Conservation (phyloP, 129 eudicot genomes). For the Pittosporum tobira region DNA sequence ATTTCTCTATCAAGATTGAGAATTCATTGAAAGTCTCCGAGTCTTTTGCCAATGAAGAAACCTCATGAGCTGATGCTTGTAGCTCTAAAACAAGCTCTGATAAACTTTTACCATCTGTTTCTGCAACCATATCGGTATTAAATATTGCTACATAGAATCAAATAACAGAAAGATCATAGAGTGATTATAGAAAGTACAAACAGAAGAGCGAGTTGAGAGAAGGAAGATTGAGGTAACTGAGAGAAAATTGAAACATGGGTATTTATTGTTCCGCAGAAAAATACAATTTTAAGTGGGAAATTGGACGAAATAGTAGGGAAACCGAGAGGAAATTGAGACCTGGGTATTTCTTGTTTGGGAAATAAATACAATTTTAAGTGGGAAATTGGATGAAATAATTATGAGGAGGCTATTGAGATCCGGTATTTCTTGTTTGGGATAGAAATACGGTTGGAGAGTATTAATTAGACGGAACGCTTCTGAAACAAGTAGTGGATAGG, state of each 20-base stretch:
- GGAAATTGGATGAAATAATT: neutral
- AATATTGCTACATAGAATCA: neutral
- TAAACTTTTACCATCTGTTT: slow-evolving; percentile 23
- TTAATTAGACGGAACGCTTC: no score
- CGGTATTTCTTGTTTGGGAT: neutral
- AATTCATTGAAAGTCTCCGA: slow-evolving; percentile 29
- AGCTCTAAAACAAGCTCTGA: slow-evolving; percentile 22
- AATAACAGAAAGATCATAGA: neutral
- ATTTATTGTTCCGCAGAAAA: neutral
- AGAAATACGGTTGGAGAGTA: neutral
- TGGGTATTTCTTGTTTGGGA: neutral
- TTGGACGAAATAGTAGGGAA: neutral
- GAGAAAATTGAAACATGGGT: neutral
- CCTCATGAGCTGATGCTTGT: slow-evolving; percentile 34
- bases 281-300: neutral
- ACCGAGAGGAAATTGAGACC: neutral
- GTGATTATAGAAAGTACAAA: no score
- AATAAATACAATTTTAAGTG: neutral
- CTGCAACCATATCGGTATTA: neutral
- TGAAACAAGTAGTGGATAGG: neutral
- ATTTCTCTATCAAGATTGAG: slow-evolving; percentile 46
- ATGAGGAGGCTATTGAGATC: neutral
- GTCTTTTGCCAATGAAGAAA: slow-evolving; percentile 23
- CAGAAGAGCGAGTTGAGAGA: neutral
- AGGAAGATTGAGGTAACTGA: neutral